Base-by-base conservation (phyloP, 257 asterid species). In the Ehretia macrophylla region DNA sequence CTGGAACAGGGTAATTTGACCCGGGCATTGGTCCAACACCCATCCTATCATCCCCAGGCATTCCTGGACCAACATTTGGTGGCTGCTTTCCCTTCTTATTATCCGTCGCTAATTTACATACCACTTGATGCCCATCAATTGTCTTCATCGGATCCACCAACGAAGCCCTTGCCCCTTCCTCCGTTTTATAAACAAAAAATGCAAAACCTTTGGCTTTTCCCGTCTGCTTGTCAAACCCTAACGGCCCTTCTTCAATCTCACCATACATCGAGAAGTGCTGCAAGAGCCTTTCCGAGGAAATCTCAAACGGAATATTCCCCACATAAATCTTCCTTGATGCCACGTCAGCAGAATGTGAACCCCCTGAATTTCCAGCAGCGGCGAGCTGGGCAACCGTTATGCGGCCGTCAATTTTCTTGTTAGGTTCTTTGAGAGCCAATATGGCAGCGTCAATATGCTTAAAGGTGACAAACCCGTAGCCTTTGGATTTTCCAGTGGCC, bases 231-330 rank as follows among this genome's bases (percentile, higher is more conserved):
- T 92, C 99, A 63, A 92, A 92, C 60, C 99, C 99, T 47, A 92
- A 59, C 0, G 97, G 99, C 56, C 99, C 99, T 68, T 92, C 99
- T 83, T 92, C 99, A 62, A 92, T 88, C 71, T 92, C 99, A 38
- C 99, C 97, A 38, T 71, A 92, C 69, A 70, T 81, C 0, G 97
- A 72, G 56, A 92, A 92, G 27, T 80, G 85, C 55, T 71, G 56
- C 84, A 92, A 73, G 61, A 92, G 40, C 74, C 88, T 84, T 76
- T 92, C 99, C 0, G 94, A 84, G 5, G 85, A 56, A 47, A 92
- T 86, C 78, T 92, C 97, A 57, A 88, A 92, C 0, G 99, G 99
- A 68, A 92, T 80, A 75, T 88, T 86, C 59, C 99, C 99, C 27
- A 92, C 99, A 72, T 88, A 92, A 57, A 92, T 92, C 80, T 92